Conservation (phyloP, 2,329 filamentous ascomycete species). For the Boeremia lycopersici region DNA sequence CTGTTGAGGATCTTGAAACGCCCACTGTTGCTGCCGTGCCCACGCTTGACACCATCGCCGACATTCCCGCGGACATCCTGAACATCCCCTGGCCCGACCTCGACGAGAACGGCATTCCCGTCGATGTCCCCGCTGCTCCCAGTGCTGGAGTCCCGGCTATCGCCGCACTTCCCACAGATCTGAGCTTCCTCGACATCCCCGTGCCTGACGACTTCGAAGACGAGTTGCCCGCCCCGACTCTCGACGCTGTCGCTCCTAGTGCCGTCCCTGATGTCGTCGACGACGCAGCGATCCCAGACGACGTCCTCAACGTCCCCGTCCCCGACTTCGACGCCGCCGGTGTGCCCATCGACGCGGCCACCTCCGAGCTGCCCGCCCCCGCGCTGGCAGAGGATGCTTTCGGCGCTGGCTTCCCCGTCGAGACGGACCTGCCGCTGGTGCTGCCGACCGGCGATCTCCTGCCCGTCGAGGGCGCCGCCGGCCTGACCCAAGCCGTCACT, state of each 20-base stretch:
- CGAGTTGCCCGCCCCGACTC: neutral
- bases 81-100: constrained; percentile 6
- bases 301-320: constrained; percentile 2
- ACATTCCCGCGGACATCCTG: neutral
- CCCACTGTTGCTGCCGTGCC: neutral
- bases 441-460: neutral
- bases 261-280: neutral
- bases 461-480: neutral
- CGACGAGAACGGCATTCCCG: constrained; percentile 1
- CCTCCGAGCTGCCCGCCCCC: neutral
- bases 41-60: neutral
- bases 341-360: neutral
- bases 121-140: neutral
- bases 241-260: neutral
- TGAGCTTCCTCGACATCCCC: neutral
- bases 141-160: neutral
- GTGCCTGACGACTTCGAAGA: constrained; percentile 9
- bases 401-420: constrained; percentile 9
- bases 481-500: neutral
- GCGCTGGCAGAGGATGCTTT: neutral
- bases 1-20: neutral
- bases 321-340: constrained; percentile 1
- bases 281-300: neutral
- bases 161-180: neutral
- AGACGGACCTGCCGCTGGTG: constrained; percentile 5